Percentiles rank a stretch among this genome's conserved stretches.
Conservation (phyloP, 2,329 filamentous ascomycete genomes). For the Colletotrichum chrysophilum region DNA sequence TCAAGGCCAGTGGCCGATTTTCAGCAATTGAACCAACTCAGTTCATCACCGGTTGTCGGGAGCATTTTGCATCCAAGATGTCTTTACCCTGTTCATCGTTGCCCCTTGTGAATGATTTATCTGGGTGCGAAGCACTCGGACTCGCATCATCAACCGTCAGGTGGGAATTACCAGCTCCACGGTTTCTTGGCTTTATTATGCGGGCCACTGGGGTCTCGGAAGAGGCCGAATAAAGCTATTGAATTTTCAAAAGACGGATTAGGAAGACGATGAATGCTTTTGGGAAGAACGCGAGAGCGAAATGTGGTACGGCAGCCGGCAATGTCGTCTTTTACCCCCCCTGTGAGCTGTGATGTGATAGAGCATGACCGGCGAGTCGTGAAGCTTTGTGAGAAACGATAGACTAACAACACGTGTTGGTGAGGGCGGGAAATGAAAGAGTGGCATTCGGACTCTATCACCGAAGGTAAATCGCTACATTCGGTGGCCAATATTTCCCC, state of each 20-base stretch:
- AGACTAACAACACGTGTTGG: neutral
- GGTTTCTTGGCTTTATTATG: slow-evolving; percentile 3
- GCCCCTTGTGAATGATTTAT: neutral
- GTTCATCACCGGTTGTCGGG: neutral
- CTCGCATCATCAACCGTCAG: neutral
- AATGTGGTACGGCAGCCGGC: neutral
- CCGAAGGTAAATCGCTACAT: neutral
- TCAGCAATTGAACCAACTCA: neutral
- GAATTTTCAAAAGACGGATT: neutral
- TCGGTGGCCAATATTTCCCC: neutral
- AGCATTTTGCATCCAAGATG: neutral
- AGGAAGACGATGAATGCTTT: neutral
- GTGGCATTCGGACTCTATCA: neutral
- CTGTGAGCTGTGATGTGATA: neutral
- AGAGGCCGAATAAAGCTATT: neutral
- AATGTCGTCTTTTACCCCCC: neutral
- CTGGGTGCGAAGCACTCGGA: neutral
- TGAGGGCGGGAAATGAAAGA: neutral
- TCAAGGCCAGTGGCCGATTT: neutral
- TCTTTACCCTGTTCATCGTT: neutral
- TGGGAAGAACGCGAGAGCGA: neutral
- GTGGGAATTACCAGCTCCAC: neutral
- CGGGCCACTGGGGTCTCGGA: neutral
- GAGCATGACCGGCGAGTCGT: neutral
- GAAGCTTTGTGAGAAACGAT: neutral